Percentiles rank a stretch among this genome's conserved stretches.
Conservation (phyloP, 2,329 filamentous ascomycete species). For the Colletotrichum sp. region DNA sequence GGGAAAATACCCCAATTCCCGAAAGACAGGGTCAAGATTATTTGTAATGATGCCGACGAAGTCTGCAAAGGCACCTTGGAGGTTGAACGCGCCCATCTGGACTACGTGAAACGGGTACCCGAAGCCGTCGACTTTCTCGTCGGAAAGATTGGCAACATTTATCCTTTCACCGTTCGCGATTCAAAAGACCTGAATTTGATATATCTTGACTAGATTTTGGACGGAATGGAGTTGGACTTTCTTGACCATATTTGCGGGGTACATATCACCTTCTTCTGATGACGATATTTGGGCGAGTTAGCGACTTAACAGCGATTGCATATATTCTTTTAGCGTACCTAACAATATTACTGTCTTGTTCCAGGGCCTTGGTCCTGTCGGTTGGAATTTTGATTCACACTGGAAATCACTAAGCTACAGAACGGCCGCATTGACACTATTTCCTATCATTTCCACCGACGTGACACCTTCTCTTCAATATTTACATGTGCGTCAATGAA, state of each 20-base stretch:
- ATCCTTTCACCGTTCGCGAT: background rate
- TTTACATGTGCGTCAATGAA: too few relatives aligned
- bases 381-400: background rate
- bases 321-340: too few relatives aligned
- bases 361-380: background rate
- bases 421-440: background rate
- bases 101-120: constrained; percentile 37
- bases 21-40: constrained; percentile 36
- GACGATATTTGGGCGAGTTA: background rate
- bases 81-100: constrained; percentile 37
- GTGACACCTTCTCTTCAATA: too few relatives aligned
- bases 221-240: background rate
- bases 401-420: background rate
- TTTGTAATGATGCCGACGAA: constrained; percentile 42
- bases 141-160: constrained; percentile 3
- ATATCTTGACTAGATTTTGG: too few relatives aligned
- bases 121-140: constrained; percentile 33
- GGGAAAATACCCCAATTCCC: constrained; percentile 39
- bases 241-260: background rate
- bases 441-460: too few relatives aligned
- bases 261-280: background rate
- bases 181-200: background rate
- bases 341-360: too few relatives aligned
- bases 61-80: constrained; percentile 38
- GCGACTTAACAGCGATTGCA: background rate